Percentiles rank a stretch among this genome's conserved stretches.
phyloP scores from a whole-genome alignment of 1,139 yeast species.

The Kodamaea sp. region DNA sequence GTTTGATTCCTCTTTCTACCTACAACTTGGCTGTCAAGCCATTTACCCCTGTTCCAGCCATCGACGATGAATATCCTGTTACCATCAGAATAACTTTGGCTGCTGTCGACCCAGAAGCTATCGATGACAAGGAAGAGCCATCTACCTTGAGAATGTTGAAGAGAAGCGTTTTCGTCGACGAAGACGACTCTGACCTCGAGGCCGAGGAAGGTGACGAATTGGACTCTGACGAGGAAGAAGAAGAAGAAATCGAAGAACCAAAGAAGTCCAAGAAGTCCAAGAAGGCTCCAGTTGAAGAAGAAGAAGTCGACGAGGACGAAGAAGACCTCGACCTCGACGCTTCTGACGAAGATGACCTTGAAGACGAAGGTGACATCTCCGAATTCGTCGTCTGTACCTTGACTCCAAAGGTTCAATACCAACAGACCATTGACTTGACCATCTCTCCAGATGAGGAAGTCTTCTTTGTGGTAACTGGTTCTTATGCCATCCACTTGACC shows the following conservation, averaged over 20 bases:
- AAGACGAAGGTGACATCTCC: conserved; percentile 57
- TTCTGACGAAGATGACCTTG: conserved; percentile 53
- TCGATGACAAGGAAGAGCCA: conserved; percentile 80
- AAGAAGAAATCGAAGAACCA: conserved; percentile 42
- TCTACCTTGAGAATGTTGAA: conserved; percentile 88
- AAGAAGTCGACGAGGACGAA: conserved; percentile 49
- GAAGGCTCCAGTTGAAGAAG: conserved; percentile 35
- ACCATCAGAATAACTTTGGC: conserved; percentile 93
- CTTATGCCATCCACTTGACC: conserved; percentile 85
- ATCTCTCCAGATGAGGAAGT: conserved; percentile 94
- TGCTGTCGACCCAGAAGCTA: conserved; percentile 85
- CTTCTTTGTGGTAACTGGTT: conserved; percentile 91
- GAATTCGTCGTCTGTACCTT: conserved; percentile 88
- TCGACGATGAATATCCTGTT: conserved; percentile 82
- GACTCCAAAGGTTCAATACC: conserved; percentile 81
- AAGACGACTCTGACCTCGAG: conserved; percentile 47
- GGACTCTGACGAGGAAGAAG: conserved; percentile 54
- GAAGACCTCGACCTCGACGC: conserved; percentile 62
- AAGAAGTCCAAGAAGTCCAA: conserved; percentile 21
- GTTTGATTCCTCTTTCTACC: conserved; percentile 78
- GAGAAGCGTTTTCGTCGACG: conserved; percentile 57
- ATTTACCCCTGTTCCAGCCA: conserved; percentile 82
- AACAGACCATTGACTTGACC: conserved; percentile 87
- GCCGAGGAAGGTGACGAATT: conserved; percentile 47
- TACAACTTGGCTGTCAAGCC: conserved; percentile 85